A percentile compares a stretch with the other conserved stretches of the same genome.
Conservation (phyloP, 345 rosid species). For the Citropsis articulata region DNA sequence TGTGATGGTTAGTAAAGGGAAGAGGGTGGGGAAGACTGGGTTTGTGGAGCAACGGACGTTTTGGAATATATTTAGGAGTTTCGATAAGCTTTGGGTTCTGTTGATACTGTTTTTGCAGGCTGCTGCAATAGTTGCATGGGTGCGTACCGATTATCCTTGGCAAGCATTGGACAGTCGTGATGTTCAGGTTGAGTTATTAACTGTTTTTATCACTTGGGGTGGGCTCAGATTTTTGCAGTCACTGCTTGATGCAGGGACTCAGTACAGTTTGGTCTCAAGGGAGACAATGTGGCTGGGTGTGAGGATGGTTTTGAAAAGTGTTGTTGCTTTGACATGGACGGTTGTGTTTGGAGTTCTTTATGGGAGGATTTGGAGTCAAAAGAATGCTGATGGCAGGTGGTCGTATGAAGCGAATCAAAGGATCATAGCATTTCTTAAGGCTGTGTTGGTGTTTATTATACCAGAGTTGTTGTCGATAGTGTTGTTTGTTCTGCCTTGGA, state of each 20-base stretch:
- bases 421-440: slow-evolving; percentile 59
- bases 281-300: slow-evolving; percentile 57
- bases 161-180: slow-evolving; percentile 48
- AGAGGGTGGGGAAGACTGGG: slow-evolving; percentile 75
- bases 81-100: slow-evolving; percentile 76
- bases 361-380: slow-evolving; percentile 76
- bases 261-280: slow-evolving; percentile 76
- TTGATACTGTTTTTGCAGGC: slow-evolving; percentile 75
- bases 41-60: slow-evolving; percentile 92
- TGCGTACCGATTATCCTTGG: slow-evolving; percentile 39
- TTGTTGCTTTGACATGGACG: slow-evolving; percentile 71
- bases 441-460: slow-evolving; percentile 53
- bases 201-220: slow-evolving; percentile 81
- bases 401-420: slow-evolving; percentile 57
- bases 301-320: slow-evolving; percentile 72
- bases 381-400: slow-evolving; percentile 56
- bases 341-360: slow-evolving; percentile 72
- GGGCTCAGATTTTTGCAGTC: slow-evolving; percentile 70
- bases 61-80: slow-evolving; percentile 78
- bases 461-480: slow-evolving; percentile 79
- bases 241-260: slow-evolving; percentile 79
- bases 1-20: slow-evolving; percentile 26
- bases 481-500: slow-evolving; percentile 76
- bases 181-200: slow-evolving; percentile 68
- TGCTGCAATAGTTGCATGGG: slow-evolving; percentile 76